phyloP scores from a whole-genome alignment of 768 basidiomycete species.

The Xerocomellus intermedius region DNA sequence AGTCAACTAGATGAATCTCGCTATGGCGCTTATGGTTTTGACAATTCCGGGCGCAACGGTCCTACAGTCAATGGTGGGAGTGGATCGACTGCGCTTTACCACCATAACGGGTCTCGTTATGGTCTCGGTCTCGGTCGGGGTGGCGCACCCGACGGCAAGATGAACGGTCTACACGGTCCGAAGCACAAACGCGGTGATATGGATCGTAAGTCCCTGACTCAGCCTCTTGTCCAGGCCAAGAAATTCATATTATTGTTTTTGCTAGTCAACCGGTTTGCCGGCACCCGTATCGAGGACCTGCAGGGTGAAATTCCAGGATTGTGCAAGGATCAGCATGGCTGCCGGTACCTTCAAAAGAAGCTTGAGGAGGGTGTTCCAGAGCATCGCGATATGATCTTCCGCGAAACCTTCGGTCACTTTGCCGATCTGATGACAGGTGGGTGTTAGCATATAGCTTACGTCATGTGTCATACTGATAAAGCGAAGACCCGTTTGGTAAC shows the following conservation, averaged over 20 bases:
- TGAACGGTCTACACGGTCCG: constrained; percentile 87
- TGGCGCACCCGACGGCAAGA: constrained; percentile 65
- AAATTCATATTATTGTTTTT: neutral
- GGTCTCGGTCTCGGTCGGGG: constrained; percentile 63
- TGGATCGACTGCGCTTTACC: constrained; percentile 76
- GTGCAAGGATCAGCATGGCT: constrained; percentile 99
- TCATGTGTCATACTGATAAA: neutral
- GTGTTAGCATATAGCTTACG: constrained; percentile 19
- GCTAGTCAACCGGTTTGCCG: constrained; percentile 93
- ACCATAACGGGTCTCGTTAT: constrained; percentile 76
- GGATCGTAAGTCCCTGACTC: constrained; percentile 69
- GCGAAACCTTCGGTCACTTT: constrained; percentile 96
- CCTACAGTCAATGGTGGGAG: constrained; percentile 38
- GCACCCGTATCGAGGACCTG: constrained; percentile 92
- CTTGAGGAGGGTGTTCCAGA: constrained; percentile 94
- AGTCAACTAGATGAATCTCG: constrained; percentile 49
- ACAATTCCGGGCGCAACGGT: constrained; percentile 42
- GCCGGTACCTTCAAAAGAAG: constrained; percentile 98
- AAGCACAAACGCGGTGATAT: constrained; percentile 95
- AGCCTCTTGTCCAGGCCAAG: neutral
- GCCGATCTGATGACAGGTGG: constrained; percentile 96
- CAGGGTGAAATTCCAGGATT: constrained; percentile 91
- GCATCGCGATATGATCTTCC: constrained; percentile 99
- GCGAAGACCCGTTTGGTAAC: constrained; percentile 93
- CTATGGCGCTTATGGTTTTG: constrained; percentile 60